Evolutionary conservation across 2,329 filamentous ascomycete genomes (phyloP), one percentile per base, ranked within the genome.

Genomic region (Venturia oleaginea): DNA sequence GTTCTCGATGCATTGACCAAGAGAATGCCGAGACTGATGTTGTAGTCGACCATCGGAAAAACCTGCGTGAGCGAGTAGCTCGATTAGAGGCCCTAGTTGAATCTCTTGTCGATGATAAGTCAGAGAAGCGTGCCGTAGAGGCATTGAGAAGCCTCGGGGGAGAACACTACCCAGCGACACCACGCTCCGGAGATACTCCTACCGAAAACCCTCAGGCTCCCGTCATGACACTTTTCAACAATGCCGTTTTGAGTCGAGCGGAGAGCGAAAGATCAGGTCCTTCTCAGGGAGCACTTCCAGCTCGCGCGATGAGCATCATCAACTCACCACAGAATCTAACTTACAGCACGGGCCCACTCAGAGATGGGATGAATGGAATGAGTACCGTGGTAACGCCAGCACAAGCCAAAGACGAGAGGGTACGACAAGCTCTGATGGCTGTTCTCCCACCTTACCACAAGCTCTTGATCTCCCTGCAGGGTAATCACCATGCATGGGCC

Each of bases 1-100:
- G 75, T 4, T 76, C 75, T 37, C 69, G 71, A 59, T 83, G 80
- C 70, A 73, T 78, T 46, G 73, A 80, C 61, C 80, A 83, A 67
- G 75, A 77, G 64, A 69, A 75, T 70, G 75, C 74, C 46, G 72
- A 74, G 70, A 69, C 72, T 63, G 75, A 77, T 15, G 68, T 75
- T 59, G 69, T 77, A 34, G 73, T 77, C 51, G 76, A 77, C 62
- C 73, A 77, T 32, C 71, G 76, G 66, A 77, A 77, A 70, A 77
- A 77, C 67, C 73, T 78, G 22, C 73, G 76, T 59, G 76, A 78
- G 64, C 68, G 76, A 38, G 76, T 78, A 4, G 76, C 75, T n/a
- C 71, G 75, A 17, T 68, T 78, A 17, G 76, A 78, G 64, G 73
- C 76, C 30, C 68, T 78, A 55, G 70, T 78, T 34, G 76, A 77